Percentiles rank a stretch among this genome's conserved stretches.
These are phyloP conservation scores for Lepidium sativum DNA, from an alignment of 345 rosid genomes.

Conservation along the genomic window DNA sequence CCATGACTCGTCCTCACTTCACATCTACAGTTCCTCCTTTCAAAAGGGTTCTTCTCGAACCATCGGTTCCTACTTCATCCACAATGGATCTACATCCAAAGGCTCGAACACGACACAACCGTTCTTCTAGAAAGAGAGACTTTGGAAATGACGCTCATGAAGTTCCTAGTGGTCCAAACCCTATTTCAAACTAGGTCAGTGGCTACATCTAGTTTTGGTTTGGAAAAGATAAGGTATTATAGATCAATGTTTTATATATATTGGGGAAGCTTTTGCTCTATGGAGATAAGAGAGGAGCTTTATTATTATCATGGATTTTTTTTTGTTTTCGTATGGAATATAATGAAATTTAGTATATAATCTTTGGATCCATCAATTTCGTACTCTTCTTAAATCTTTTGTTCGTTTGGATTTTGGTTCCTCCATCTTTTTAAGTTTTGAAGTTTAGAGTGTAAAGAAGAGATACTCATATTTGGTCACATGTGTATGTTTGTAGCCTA, in stretches of 20 bases:
- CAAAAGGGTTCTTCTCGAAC: slow-evolving; percentile 46
- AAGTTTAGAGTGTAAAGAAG: slow-evolving; percentile 17
- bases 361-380: slow-evolving; percentile 11
- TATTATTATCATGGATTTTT: slow-evolving; percentile 8
- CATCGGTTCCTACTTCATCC: slow-evolving; percentile 31
- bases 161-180: slow-evolving; percentile 94
- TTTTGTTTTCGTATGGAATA: background rate
- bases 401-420: background rate
- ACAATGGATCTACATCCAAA: slow-evolving; percentile 37
- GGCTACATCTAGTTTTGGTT: background rate
- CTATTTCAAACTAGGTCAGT: slow-evolving; percentile 69
- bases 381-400: slow-evolving; percentile 10
- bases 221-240: slow-evolving; percentile 9
- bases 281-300: slow-evolving; percentile 5
- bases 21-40: slow-evolving; percentile 8
- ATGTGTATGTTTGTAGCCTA: slow-evolving; percentile 10
- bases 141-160: slow-evolving; percentile 59
- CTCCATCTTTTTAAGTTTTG: slow-evolving; percentile 15
- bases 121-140: slow-evolving; percentile 27
- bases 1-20: slow-evolving; percentile 16
- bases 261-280: slow-evolving; percentile 12
- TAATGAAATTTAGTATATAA: slow-evolving; percentile 22
- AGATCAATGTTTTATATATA: slow-evolving; percentile 14
- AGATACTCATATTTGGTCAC: slow-evolving; percentile 3
- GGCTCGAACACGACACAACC: slow-evolving; percentile 9